Evolutionary conservation across 148 eudicot species (phyloP).

Genomic region (Cornus suecica): DNA sequence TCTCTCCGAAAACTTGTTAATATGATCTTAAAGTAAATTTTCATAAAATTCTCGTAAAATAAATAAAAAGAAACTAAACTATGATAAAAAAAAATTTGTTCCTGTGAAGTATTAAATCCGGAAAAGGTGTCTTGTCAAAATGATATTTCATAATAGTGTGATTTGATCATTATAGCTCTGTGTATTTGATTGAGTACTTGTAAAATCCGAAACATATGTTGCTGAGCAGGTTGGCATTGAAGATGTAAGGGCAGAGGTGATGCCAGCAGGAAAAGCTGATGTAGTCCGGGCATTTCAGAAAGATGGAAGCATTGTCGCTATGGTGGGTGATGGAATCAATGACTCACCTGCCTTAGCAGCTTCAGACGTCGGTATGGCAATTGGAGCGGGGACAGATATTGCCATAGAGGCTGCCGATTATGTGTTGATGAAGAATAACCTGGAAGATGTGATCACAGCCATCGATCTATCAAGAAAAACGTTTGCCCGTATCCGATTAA

Average conservation of each 20-base stretch:
- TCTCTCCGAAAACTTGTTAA: neutral
- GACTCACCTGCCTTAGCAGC: constrained; percentile 98
- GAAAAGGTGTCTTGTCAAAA: neutral
- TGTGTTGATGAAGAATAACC: constrained; percentile 81
- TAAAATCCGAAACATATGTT: neutral
- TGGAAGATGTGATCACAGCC: constrained; percentile 95
- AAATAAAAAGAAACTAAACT: too few species aligned
- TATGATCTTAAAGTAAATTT: neutral
- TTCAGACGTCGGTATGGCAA: constrained; percentile 97
- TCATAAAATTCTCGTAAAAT: too few species aligned
- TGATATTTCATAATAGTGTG: neutral
- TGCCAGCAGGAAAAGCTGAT: constrained; percentile 98
- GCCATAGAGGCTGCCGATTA: constrained; percentile 98
- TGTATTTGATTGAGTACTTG: neutral
- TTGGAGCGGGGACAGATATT: constrained; percentile 95
- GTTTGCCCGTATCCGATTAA: constrained; percentile 65
- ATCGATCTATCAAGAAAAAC: constrained; percentile 95
- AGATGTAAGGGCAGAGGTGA: constrained; percentile 86
- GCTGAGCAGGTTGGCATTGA: constrained; percentile 72
- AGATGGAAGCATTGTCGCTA: constrained; percentile 78
- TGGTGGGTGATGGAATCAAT: constrained; percentile 97
- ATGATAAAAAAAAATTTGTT: neutral
- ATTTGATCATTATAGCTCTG: neutral
- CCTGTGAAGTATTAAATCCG: neutral
- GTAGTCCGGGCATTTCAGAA: constrained; percentile 71